A percentile compares a stretch with the other conserved stretches of the same genome.
These are phyloP conservation scores for Cenococcum geophilum DNA, from an alignment of 495 filamentous ascomycete species.

Conservation along the genomic window DNA sequence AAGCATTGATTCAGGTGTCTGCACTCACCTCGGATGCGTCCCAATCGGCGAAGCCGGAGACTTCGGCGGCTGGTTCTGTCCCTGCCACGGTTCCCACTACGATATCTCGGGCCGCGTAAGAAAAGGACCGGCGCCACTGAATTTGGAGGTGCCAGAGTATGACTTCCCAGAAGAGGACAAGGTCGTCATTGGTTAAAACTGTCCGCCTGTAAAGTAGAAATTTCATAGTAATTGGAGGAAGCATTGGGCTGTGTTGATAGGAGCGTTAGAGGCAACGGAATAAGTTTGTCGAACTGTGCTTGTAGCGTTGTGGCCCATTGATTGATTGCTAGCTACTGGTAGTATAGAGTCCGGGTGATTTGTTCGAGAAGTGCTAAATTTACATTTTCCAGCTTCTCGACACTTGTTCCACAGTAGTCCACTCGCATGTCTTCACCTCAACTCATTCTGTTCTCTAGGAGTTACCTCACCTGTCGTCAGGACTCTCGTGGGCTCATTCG, in stretches of 20 bases:
- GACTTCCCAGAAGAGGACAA: conserved; percentile 45
- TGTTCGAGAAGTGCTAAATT: no score
- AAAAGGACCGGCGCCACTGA: conserved; percentile 92
- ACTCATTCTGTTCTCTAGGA: no score
- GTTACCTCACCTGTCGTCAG: no score
- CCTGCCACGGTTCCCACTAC: conserved; percentile 99
- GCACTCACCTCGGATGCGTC: conserved; percentile 98
- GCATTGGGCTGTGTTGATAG: conserved; percentile 5
- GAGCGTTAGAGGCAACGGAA: neutral
- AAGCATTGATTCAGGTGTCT: conserved; percentile 60
- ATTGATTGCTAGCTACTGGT: no score
- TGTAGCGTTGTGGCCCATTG: no score
- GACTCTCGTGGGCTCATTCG: no score
- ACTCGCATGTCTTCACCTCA: no score
- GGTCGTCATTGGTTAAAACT: conserved; percentile 41
- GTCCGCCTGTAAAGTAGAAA: conserved; percentile 20
- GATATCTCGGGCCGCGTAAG: conserved; percentile 96
- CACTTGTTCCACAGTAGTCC: no score
- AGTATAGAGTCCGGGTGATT: no score
- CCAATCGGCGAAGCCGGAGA: conserved; percentile 98
- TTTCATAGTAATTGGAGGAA: neutral
- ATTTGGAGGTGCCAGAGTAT: conserved; percentile 91
- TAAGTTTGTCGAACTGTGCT: neutral
- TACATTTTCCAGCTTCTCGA: no score
- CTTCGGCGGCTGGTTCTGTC: conserved; percentile 99